Base-by-base conservation (phyloP, 176 grass and related monocot genomes). In the Phragmites australis region DNA sequence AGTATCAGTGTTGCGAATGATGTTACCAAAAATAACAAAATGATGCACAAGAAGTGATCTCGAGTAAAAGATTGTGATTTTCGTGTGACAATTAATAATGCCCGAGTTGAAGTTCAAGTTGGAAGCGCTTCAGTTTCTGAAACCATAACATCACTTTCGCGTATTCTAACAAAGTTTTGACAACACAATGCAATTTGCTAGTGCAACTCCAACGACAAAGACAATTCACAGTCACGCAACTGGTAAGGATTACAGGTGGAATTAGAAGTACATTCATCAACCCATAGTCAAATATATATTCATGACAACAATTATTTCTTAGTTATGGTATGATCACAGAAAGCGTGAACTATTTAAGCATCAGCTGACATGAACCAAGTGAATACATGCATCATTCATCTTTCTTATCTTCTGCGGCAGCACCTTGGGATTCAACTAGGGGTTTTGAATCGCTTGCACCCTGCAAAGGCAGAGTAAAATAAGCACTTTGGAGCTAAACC, bases 11-110 rank as follows among this genome's bases (percentile, higher is more conserved):
- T n/a, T n/a, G n/a, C n/a, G n/a, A n/a, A n/a, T n/a, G n/a, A n/a
- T n/a, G n/a, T n/a, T n/a, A n/a, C n/a, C n/a, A n/a, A n/a, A n/a
- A n/a, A n/a, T n/a, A n/a, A n/a, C n/a, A n/a, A n/a, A n/a, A n/a
- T n/a, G n/a, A n/a, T n/a, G 74, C 94, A 85, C 74, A 59, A 30
- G 3, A 97, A 97, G 72, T 92, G 79, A 93, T 25, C 51, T n/a
- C 0, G 0, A 8, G 1, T 8, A 0, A 14, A 25, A 3, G 4
- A 14, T n/a, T 15, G 8, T 12, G 1, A 14, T 30, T 44, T n/a
- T n/a, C 53, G 6, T 47, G 21, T 58, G 19, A 65, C 30, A n/a
- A 10, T 30, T 51, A 34, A 80, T 21, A 32, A 41, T 22, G 10
- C 12, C 16, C 18, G 4, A 34, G 26, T 59, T 70, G 16, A 32